Evolutionary conservation across 768 basidiomycete species (phyloP), one percentile per base, ranked within the genome.

Genomic region (Amanita rimosa): DNA sequence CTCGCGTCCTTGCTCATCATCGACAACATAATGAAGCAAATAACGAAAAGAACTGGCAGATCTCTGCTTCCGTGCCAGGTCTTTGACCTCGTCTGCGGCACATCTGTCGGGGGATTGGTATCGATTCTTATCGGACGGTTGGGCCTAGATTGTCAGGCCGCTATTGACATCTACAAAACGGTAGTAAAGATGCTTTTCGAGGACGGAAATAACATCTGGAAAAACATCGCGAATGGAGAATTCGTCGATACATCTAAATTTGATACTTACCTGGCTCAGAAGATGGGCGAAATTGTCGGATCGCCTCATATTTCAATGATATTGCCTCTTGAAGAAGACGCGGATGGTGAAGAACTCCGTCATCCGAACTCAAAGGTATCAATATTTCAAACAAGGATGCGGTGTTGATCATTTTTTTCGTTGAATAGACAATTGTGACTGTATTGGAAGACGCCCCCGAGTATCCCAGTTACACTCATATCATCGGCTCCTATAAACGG

Each of bases 91-190:
- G 21, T 48, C 10, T 58, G 59, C 41, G 63, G 63, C 9, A 57
- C 63, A 10, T 61, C 61, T 1, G 52, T 57, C 3, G 63, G 63
- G 3, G 63, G 57, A 2, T 53, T 64, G 2, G 51, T 62, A 35
- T 57, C 63, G 11, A 47, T 62, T n/a, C 54, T 64, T 16, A 50
- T 64, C 9, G 63, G 63, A 11, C 54, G 61, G 6, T 52, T 64
- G n/a, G 57, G 60, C 10, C 47, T 64, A 6, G 58, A 60, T 43
- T 62, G 61, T 38, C 33, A 39, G 3, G 58, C 53, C 1, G 63
- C 63, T 9, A 61, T 61, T 22, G 46, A 51, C 26, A 53, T 55
- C n/a, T 64, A 64, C 36, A 56, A 55, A 24, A 46, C 53, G 10
- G 52, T 59, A 7, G 51, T 47, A 1, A 24, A 38, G 11, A 39